phyloP scores from a whole-genome alignment of 2,329 filamentous ascomycete genomes.

The Pseudocercospora fuligena region DNA sequence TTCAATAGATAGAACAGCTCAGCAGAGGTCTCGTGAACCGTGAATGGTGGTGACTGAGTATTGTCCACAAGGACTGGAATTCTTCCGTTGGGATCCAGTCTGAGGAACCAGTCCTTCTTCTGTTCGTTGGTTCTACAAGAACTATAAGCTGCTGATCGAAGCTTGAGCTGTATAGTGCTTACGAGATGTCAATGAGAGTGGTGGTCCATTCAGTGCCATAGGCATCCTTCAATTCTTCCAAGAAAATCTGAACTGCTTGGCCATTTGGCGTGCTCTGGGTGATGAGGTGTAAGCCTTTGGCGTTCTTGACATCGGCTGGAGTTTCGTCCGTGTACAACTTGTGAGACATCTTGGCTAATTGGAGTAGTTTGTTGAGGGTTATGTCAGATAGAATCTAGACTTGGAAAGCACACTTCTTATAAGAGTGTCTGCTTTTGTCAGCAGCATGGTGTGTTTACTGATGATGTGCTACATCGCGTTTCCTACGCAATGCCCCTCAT shows the following conservation, averaged over 20 bases:
- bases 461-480: slow-evolving; percentile 17
- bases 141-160: not conserved
- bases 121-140: slow-evolving; percentile 54
- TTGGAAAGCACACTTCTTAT: not conserved
- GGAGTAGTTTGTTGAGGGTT: not conserved
- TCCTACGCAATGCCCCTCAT: slow-evolving; percentile 18
- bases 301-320: slow-evolving; percentile 52
- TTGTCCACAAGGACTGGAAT: slow-evolving; percentile 60
- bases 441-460: slow-evolving; percentile 8
- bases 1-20: slow-evolving; percentile 60
- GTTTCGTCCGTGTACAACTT: slow-evolving; percentile 52
- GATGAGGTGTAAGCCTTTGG: slow-evolving; percentile 59
- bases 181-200: slow-evolving; percentile 54
- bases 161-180: not conserved
- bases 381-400: not conserved
- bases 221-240: slow-evolving; percentile 58
- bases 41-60: slow-evolving; percentile 54
- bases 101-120: slow-evolving; percentile 61
- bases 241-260: slow-evolving; percentile 58
- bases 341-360: slow-evolving; percentile 41
- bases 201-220: slow-evolving; percentile 58
- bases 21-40: slow-evolving; percentile 60
- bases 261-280: slow-evolving; percentile 59
- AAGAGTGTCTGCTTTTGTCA: slow-evolving; percentile 4
- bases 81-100: slow-evolving; percentile 46